These are phyloP conservation scores for Geranomyces variabilis DNA, from an alignment of 192 early-diverging fungal species.

Conservation along the genomic window DNA sequence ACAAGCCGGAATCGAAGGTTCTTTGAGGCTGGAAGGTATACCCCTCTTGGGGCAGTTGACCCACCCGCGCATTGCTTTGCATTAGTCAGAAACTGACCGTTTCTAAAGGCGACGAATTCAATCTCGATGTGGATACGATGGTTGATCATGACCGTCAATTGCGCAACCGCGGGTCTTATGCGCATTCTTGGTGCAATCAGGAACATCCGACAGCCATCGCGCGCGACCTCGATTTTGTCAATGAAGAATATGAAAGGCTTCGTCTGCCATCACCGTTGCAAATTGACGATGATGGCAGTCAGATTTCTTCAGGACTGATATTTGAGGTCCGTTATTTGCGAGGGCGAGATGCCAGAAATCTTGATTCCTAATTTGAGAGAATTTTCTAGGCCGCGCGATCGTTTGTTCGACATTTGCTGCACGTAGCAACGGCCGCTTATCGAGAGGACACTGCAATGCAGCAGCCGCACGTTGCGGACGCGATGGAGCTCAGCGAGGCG, in stretches of 20 bases:
- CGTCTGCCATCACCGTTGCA: constrained; percentile 13
- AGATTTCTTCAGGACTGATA: constrained; percentile 2
- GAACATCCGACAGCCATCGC: constrained; percentile 24
- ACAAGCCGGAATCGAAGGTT: neutral
- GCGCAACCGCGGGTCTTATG: constrained; percentile 10
- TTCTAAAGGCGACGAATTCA: neutral
- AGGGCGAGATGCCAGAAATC: neutral
- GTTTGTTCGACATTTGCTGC: constrained; percentile 7
- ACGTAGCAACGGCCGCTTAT: neutral
- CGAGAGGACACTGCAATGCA: neutral
- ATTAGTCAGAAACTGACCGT: neutral
- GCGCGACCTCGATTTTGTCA: constrained; percentile 24
- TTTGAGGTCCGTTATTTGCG: constrained; percentile 16
- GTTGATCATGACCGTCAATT: neutral
- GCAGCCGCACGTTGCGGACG: neutral
- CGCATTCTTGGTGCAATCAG: constrained; percentile 5
- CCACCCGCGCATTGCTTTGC: neutral
- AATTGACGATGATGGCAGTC: neutral
- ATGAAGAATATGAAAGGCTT: constrained; percentile 15
- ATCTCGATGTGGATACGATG: constrained; percentile 11
- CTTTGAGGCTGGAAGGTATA: constrained; percentile 5
- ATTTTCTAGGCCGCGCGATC: constrained; percentile 14
- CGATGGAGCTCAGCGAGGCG: neutral
- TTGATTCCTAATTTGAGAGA: neutral
- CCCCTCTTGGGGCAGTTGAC: constrained; percentile 2